phyloP scores from a whole-genome alignment of 2,329 filamentous ascomycete genomes.

The Colletotrichum brevisporum region DNA sequence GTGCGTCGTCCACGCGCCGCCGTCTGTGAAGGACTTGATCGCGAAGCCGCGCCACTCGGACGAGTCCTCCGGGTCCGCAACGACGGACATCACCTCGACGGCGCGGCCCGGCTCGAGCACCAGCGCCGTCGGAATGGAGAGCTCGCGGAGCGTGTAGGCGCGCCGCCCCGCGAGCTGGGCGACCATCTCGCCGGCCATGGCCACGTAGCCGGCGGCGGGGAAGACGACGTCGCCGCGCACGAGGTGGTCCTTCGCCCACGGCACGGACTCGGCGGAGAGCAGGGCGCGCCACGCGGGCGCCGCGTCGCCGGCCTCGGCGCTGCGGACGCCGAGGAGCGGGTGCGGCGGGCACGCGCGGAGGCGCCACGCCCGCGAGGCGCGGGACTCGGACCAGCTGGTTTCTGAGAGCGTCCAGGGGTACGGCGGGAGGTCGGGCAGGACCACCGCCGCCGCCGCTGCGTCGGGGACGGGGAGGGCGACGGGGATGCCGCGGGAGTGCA shows the following conservation, averaged over 20 bases:
- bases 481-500: slow-evolving; percentile 51
- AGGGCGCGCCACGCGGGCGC: slow-evolving; percentile 59
- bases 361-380: slow-evolving; percentile 45
- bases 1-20: no score
- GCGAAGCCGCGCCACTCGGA: no score
- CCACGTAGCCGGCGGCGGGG: slow-evolving; percentile 58
- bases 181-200: slow-evolving; percentile 19
- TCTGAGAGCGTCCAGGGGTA: slow-evolving; percentile 46
- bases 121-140: no score
- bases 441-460: not conserved
- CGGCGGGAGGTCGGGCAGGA: slow-evolving; percentile 42
- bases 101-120: no score
- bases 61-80: no score
- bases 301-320: slow-evolving; percentile 47
- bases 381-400: slow-evolving; percentile 44
- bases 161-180: not conserved
- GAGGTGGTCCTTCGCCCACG: slow-evolving; percentile 62
- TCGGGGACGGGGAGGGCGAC: slow-evolving; percentile 19
- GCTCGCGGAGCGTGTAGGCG: slow-evolving; percentile 12
- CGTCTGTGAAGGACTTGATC: no score
- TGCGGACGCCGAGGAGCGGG: slow-evolving; percentile 48
- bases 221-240: slow-evolving; percentile 56
- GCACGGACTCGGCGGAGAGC: slow-evolving; percentile 52
- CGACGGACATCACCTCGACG: no score
- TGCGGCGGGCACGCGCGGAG: slow-evolving; percentile 43